A percentile compares a stretch with the other conserved stretches of the same genome.
These are phyloP conservation scores for Coemansia sp. DNA, from an alignment of 192 early-diverging fungal species.

Conservation along the genomic window DNA sequence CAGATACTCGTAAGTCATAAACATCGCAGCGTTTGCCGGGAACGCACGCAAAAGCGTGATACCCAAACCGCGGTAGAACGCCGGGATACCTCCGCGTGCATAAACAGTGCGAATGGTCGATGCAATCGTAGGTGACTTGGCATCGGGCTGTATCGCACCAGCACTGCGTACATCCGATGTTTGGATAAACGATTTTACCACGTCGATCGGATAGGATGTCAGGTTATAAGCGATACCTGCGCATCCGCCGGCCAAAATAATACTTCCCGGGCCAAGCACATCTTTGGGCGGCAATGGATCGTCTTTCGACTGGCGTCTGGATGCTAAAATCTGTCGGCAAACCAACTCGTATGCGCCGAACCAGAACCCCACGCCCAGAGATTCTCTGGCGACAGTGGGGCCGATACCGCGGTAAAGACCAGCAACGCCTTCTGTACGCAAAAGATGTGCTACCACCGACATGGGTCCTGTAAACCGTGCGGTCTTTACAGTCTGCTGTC, in stretches of 20 bases:
- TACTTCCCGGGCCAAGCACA: slow-evolving; percentile 67
- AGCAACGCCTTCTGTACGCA: slow-evolving; percentile 58
- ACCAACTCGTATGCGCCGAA: slow-evolving; percentile 93
- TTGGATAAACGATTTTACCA: slow-evolving; percentile 93
- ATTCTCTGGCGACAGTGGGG: slow-evolving; percentile 82
- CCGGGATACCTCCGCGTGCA: slow-evolving; percentile 70
- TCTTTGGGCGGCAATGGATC: slow-evolving; percentile 58
- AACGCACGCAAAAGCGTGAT: slow-evolving; percentile 87
- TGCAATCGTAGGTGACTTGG: slow-evolving; percentile 52
- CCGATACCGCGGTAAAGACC: slow-evolving; percentile 50
- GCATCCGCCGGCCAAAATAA: slow-evolving; percentile 86
- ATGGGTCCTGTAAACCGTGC: slow-evolving; percentile 57
- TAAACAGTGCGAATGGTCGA: slow-evolving; percentile 71
- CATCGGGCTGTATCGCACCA: neutral
- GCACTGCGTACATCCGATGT: slow-evolving; percentile 62
- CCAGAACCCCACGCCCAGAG: slow-evolving; percentile 91
- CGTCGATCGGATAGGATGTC: slow-evolving; percentile 88
- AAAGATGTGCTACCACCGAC: slow-evolving; percentile 55
- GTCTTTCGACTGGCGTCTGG: slow-evolving; percentile 15
- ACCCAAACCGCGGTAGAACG: slow-evolving; percentile 91
- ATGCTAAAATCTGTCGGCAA: slow-evolving; percentile 56
- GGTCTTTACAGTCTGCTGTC: slow-evolving; percentile 5
- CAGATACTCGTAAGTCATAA: slow-evolving; percentile 88
- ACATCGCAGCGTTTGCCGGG: slow-evolving; percentile 94
- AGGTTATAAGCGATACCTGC: slow-evolving; percentile 90